Percentiles rank a stretch among this genome's conserved stretches.
These are phyloP conservation scores for Abelmoschus esculentus DNA, from an alignment of 345 rosid species.

Conservation along the genomic window DNA sequence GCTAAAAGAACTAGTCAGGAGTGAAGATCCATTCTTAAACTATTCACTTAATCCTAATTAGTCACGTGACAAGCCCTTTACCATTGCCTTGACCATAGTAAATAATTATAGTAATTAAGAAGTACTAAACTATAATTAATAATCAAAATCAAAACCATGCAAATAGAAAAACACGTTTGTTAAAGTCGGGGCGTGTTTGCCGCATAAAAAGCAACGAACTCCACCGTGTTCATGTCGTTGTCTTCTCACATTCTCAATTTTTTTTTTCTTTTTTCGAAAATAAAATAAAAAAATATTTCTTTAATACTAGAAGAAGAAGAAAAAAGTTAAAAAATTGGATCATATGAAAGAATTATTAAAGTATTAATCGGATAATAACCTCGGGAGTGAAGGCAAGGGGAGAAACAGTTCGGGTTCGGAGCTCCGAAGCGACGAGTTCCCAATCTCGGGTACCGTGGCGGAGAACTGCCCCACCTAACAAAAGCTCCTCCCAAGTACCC, in stretches of 20 bases:
- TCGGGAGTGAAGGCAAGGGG: slow-evolving; percentile 57
- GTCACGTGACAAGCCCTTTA: slow-evolving; percentile 8
- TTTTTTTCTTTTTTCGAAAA: neutral
- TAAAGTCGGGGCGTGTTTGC: slow-evolving; percentile 20
- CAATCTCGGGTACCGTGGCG: slow-evolving; percentile 78
- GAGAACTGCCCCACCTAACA: slow-evolving; percentile 82
- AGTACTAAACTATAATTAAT: neutral
- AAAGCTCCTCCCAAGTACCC: slow-evolving; percentile 94
- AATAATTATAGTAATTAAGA: neutral
- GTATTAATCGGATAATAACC: slow-evolving; percentile 27
- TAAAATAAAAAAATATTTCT: neutral
- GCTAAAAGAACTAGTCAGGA: neutral
- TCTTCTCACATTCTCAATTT: neutral
- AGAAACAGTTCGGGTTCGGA: slow-evolving; percentile 52
- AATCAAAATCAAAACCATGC: slow-evolving; percentile 14
- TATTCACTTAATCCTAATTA: neutral
- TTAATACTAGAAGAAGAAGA: neutral
- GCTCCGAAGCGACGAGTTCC: slow-evolving; percentile 67
- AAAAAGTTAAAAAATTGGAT: neutral
- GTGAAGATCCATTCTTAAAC: neutral
- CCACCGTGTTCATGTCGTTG: slow-evolving; percentile 9
- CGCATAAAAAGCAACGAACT: neutral
- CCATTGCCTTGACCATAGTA: neutral
- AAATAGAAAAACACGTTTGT: slow-evolving; percentile 7
- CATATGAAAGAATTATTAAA: neutral